phyloP scores from a whole-genome alignment of 441 rosid genomes.

The Codiaeum variegatum region DNA sequence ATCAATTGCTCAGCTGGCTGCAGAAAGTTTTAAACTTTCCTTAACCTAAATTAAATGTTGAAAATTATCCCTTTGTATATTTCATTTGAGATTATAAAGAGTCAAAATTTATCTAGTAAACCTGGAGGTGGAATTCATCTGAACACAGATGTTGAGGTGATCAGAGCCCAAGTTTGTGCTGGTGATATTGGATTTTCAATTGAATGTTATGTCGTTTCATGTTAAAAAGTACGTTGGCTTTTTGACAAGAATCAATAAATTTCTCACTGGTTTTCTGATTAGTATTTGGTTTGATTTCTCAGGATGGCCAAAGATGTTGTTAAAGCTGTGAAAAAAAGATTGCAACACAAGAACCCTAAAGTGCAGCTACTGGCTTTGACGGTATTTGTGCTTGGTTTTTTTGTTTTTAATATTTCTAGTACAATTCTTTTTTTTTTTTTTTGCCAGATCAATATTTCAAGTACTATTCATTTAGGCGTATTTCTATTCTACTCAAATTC shows the following conservation, averaged over 20 bases:
- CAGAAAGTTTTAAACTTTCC: background rate
- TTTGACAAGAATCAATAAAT: background rate
- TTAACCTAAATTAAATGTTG: background rate
- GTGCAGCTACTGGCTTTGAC: slow-evolving; percentile 89
- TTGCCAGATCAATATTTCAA: too few relatives aligned
- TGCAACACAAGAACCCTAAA: slow-evolving; percentile 75
- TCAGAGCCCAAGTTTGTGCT: background rate
- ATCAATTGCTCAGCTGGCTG: background rate
- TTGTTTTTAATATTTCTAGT: background rate
- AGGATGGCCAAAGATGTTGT: slow-evolving; percentile 95
- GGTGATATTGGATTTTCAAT: background rate
- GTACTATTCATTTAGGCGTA: too few relatives aligned
- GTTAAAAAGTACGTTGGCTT: background rate
- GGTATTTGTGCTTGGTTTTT: slow-evolving; percentile 35
- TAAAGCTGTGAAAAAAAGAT: slow-evolving; percentile 85
- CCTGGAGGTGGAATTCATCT: background rate
- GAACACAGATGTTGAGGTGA: background rate
- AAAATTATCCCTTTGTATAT: background rate
- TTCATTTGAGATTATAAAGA: too few relatives aligned
- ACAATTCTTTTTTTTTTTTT: background rate
- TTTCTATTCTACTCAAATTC: too few relatives aligned
- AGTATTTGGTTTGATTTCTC: slow-evolving; percentile 22
- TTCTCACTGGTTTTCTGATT: slow-evolving; percentile 13
- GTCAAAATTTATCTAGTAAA: too few relatives aligned
- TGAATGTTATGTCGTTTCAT: background rate